Evolutionary conservation across 805 yeast genomes (phyloP).

Genomic region (Cyberlindnera euphorbiiphila): DNA sequence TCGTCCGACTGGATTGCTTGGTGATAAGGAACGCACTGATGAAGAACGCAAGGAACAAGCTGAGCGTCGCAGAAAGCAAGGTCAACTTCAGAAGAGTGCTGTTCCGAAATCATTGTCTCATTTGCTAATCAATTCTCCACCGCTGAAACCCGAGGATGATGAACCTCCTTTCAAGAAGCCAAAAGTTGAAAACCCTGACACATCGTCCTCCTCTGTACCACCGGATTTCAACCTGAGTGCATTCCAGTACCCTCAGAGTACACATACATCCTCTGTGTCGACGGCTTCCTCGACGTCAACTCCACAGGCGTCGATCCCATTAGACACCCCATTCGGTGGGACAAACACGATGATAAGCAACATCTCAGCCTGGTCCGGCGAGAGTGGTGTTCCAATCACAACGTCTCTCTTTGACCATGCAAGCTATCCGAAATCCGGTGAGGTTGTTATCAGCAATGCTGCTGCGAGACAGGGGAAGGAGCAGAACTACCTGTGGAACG

Average conservation of each 20-base stretch:
- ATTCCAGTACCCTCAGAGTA: conserved; percentile 19
- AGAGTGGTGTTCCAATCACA: conserved; percentile 32
- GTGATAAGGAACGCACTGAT: conserved; percentile 27
- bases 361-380: conserved; percentile 58
- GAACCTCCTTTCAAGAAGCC: conserved; percentile 15
- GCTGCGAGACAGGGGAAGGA: conserved; percentile 3
- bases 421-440: conserved; percentile 10
- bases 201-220: conserved; percentile 12
- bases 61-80: conserved; percentile 44
- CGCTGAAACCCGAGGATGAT: conserved; percentile 29
- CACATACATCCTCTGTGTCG: conserved; percentile 4
- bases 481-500: conserved; percentile 25
- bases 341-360: conserved; percentile 59
- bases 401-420: conserved; percentile 26
- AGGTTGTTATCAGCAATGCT: conserved; percentile 6
- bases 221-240: conserved; percentile 18
- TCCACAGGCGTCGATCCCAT: conserved; percentile 14
- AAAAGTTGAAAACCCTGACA: neutral
- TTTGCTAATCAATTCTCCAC: conserved; percentile 40
- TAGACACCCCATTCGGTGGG: conserved; percentile 35
- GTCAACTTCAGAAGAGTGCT: conserved; percentile 45
- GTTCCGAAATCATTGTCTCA: conserved; percentile 54
- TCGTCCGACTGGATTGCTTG: conserved; percentile 18
- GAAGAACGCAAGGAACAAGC: conserved; percentile 44
- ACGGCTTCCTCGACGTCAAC: conserved; percentile 17